Base-by-base conservation (phyloP, 2,329 filamentous ascomycete genomes). In the Exophiala bonariae region DNA sequence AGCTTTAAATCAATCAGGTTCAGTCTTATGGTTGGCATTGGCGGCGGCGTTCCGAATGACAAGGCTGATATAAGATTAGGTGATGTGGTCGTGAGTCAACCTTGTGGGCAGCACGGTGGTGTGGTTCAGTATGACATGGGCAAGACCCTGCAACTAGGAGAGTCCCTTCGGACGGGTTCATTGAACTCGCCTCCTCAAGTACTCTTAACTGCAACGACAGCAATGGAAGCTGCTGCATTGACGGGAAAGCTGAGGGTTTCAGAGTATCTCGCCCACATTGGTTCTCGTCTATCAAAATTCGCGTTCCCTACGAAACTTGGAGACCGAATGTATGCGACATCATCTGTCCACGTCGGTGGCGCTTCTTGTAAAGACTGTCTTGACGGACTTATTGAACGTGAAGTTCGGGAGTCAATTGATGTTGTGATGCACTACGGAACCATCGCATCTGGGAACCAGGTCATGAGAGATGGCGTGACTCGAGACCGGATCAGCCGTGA, bases 21-120 rank as follows among this genome's bases (percentile, higher is more conserved):
- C 41, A 57, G 53, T 3, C 59, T 76, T 1, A 66, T 76, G 62
- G 70, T 76, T 1, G 72, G 72, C 14, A 68, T 75, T 31, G 71
- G 67, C 0, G 66, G 66, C 9, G 62, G 61, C 1, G 54, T 59
- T 2, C 62, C 61, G 5, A 58, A 50, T 26, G 11, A 9, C 3
- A 39, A 44, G n/a, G 31, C 54, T 8, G 59, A 66, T 42, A 61
- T 66, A n/a, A 57, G 61, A 11, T 58, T 66, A 0, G 63, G 63
- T 1, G 62, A 66, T 47, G 54, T 66, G 6, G 59, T 62, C 1
- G 52, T 66, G 8, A 57, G 61, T 28, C 17, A 44, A 9, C 58
- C 60, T 2, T 4, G 37, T 0, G 40, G 41, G 2, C 20, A 33
- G 2, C 6, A 45, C 6, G 45, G 56, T 3, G 62, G 59, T n/a